These are phyloP conservation scores for Lactarius akahatsu DNA, from an alignment of 768 basidiomycete genomes.

Conservation along the genomic window DNA sequence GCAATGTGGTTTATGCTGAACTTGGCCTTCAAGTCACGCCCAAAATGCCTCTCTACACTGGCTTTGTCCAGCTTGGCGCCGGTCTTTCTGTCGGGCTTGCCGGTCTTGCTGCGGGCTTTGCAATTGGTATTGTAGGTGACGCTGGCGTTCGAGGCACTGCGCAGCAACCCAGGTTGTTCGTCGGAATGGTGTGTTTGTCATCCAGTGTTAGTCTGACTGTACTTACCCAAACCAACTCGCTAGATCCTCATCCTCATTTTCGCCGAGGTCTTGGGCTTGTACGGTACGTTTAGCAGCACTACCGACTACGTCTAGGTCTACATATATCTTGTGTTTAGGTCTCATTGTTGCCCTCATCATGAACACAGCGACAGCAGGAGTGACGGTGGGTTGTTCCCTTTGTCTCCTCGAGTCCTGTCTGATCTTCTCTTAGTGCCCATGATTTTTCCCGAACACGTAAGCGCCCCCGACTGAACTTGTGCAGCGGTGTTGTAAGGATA, in stretches of 20 bases:
- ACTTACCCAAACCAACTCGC: not conserved
- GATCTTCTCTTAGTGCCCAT: slow-evolving; percentile 21
- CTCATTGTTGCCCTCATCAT: slow-evolving; percentile 55
- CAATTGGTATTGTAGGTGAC: slow-evolving; percentile 98
- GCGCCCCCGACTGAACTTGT: not conserved
- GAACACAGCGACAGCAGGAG: slow-evolving; percentile 38
- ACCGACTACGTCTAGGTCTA: not conserved
- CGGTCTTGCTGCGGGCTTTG: slow-evolving; percentile 96
- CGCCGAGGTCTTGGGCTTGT: slow-evolving; percentile 90
- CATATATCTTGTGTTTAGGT: slow-evolving; percentile 29
- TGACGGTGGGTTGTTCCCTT: not conserved
- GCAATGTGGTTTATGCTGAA: not conserved
- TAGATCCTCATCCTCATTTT: slow-evolving; percentile 88
- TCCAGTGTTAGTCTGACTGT: not conserved
- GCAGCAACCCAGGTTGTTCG: slow-evolving; percentile 91
- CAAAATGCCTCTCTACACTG: slow-evolving; percentile 68
- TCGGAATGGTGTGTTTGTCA: slow-evolving; percentile 71
- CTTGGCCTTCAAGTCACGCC: slow-evolving; percentile 16
- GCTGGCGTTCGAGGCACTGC: slow-evolving; percentile 97
- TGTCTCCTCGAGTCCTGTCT: not conserved
- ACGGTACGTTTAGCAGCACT: slow-evolving; percentile 46
- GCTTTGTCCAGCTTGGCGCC: slow-evolving; percentile 92
- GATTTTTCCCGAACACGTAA: not conserved
- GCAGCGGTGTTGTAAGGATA: not conserved
- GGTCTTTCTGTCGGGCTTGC: slow-evolving; percentile 91